Evolutionary conservation across 2,329 filamentous ascomycete species (phyloP).

Genomic region (Aspergillus sp.): DNA sequence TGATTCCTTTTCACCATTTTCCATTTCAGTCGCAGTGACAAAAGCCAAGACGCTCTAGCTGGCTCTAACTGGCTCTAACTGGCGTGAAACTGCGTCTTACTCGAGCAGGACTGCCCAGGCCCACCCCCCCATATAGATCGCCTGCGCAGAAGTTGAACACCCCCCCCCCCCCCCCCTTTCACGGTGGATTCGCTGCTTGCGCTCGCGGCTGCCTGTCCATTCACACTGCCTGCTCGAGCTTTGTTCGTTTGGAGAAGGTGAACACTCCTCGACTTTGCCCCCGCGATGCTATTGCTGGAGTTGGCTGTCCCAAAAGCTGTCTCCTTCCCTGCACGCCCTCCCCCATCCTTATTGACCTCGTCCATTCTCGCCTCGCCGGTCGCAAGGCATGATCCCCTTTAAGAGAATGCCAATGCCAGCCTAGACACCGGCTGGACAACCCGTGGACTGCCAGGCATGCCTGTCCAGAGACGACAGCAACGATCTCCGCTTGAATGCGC

Average conservation of each 20-base stretch:
- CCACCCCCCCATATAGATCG: background rate
- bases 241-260: background rate
- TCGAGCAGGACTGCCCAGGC: background rate
- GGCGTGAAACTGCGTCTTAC: no score
- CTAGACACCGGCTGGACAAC: background rate
- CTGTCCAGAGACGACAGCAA: conserved; percentile 1
- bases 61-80: no score
- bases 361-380: background rate
- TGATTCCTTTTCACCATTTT: background rate
- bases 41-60: background rate
- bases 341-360: background rate
- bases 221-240: background rate
- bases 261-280: background rate
- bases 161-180: background rate
- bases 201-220: background rate
- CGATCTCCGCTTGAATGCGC: conserved; percentile 3
- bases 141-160: background rate
- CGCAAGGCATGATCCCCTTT: background rate
- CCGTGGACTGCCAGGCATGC: background rate
- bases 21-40: background rate
- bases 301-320: no score
- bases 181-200: background rate
- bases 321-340: background rate
- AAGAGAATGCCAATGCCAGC: conserved; percentile 3
- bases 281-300: background rate